These are phyloP conservation scores for Tylopilus subfusipes DNA, from an alignment of 768 basidiomycete genomes.

Conservation along the genomic window DNA sequence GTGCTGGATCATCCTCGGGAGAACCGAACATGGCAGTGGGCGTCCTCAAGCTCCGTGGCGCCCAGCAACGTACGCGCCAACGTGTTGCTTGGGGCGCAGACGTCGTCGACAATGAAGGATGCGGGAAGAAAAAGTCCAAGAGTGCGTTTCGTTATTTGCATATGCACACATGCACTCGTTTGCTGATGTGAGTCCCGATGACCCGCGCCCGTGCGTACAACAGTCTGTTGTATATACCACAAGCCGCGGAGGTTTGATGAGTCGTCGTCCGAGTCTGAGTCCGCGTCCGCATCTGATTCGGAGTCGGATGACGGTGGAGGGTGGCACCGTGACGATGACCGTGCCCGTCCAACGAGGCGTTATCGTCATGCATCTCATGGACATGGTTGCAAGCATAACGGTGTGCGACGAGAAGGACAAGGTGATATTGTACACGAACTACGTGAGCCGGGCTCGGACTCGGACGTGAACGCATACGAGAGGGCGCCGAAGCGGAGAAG, in stretches of 20 bases:
- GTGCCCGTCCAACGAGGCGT: constrained; percentile 10
- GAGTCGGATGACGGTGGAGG: constrained; percentile 18
- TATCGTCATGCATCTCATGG: constrained; percentile 5
- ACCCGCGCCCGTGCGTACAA: neutral
- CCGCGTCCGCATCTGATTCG: constrained; percentile 36
- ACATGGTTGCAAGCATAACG: neutral
- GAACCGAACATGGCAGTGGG: constrained; percentile 36
- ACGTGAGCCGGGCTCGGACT: constrained; percentile 9
- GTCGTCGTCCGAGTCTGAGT: constrained; percentile 66
- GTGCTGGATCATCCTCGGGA: constrained; percentile 16
- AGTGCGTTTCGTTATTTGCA: constrained; percentile 46
- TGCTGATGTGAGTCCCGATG: neutral
- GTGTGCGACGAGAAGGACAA: constrained; percentile 6
- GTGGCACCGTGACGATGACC: constrained; percentile 1
- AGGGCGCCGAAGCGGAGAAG: constrained; percentile 28
- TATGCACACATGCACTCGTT: neutral
- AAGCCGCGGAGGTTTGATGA: constrained; percentile 78
- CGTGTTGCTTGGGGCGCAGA: constrained; percentile 81
- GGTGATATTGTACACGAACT: constrained; percentile 18
- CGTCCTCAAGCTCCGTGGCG: constrained; percentile 59
- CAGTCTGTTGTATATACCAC: constrained; percentile 96
- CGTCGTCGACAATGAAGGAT: constrained; percentile 87
- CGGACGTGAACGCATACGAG: constrained; percentile 52
- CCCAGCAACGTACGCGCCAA: constrained; percentile 40
- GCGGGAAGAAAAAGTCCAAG: constrained; percentile 89